Evolutionary conservation across 2,329 filamentous ascomycete species (phyloP).

Genomic region (Laburnicola sp.): DNA sequence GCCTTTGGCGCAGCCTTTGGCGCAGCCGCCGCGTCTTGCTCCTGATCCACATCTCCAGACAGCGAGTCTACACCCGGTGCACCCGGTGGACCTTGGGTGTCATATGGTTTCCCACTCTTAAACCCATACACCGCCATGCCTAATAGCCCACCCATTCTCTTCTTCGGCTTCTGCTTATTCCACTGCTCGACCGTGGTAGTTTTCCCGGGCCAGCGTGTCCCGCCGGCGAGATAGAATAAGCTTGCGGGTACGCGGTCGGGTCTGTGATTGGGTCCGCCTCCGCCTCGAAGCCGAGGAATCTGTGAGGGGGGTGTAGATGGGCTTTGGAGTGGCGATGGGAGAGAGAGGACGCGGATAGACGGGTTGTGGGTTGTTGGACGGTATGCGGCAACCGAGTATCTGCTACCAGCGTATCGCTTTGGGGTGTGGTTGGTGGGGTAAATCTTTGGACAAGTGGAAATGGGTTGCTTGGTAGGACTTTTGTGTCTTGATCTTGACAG

Average conservation of each 20-base stretch:
- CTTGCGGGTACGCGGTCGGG: slow-evolving; percentile 17
- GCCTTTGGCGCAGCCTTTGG: too few species aligned
- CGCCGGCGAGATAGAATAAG: slow-evolving; percentile 34
- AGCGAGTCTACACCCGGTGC: too few species aligned
- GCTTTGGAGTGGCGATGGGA: background rate
- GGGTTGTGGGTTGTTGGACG: too few species aligned
- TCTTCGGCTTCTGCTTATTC: slow-evolving; percentile 26
- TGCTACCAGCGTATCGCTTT: too few species aligned
- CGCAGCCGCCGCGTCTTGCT: too few species aligned
- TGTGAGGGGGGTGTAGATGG: too few species aligned
- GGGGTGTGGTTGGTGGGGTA: too few species aligned
- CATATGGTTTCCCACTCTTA: slow-evolving; percentile 17
- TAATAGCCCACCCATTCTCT: slow-evolving; percentile 28
- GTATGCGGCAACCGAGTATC: too few species aligned
- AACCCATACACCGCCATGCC: slow-evolving; percentile 29
- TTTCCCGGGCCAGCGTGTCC: slow-evolving; percentile 7
- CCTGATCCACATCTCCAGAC: background rate
- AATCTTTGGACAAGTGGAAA: too few species aligned
- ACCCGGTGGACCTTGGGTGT: background rate
- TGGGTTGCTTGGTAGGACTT: too few species aligned
- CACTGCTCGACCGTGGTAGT: slow-evolving; percentile 21
- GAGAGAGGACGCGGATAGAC: too few species aligned
- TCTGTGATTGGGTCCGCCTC: background rate
- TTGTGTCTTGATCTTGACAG: too few species aligned
- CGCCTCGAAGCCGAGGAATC: background rate